Conservation (phyloP, 192 early-diverging fungal species). For the Jimgerdemannia flammicorona region DNA sequence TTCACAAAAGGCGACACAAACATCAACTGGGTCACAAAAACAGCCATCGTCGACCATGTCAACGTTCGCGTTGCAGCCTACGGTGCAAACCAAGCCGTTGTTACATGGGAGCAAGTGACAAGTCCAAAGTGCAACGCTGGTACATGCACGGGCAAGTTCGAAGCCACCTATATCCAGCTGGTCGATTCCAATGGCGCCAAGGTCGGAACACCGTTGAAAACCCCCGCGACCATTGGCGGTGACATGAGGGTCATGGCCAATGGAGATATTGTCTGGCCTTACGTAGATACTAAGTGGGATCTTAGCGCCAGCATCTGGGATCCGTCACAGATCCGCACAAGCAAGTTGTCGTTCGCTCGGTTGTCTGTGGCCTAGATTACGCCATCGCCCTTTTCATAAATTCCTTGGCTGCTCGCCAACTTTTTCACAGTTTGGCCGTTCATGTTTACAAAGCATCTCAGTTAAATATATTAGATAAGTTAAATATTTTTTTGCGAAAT, state of each 20-base stretch:
- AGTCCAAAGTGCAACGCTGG: background rate
- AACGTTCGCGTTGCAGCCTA: background rate
- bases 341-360: background rate
- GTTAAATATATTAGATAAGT: no score
- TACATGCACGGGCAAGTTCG: background rate
- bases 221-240: background rate
- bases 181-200: background rate
- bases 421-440: no score
- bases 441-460: no score
- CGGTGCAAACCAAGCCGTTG: background rate
- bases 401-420: no score
- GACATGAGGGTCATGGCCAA: background rate
- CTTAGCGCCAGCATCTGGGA: no score
- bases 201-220: background rate
- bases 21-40: background rate
- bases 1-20: background rate
- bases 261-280: background rate
- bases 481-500: no score
- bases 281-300: background rate
- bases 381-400: no score
- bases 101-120: background rate
- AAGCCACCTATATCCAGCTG: background rate
- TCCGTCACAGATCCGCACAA: background rate
- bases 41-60: background rate
- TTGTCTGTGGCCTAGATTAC: background rate